Conservation (phyloP, 768 basidiomycete species). For the Rhodotorula diobovata region DNA sequence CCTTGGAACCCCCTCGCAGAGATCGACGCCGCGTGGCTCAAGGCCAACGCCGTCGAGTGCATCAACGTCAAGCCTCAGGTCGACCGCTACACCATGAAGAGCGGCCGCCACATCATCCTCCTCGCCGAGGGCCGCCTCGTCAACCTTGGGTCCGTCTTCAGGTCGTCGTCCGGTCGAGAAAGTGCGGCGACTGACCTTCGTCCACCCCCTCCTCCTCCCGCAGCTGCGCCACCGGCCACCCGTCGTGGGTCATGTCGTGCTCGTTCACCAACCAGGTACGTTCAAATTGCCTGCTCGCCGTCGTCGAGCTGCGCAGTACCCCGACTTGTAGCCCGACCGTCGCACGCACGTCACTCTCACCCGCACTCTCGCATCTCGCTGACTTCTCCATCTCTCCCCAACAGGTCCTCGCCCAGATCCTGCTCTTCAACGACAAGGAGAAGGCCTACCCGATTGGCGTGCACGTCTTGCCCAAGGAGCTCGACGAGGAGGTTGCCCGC, state of each 20-base stretch:
- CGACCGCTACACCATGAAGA: slow-evolving; percentile 89
- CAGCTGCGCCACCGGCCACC: slow-evolving; percentile 94
- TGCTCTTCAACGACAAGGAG: slow-evolving; percentile 69
- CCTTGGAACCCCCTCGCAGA: slow-evolving; percentile 46
- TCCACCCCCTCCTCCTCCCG: not conserved
- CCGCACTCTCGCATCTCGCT: too few relatives aligned
- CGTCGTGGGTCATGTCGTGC: slow-evolving; percentile 99
- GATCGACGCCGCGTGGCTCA: slow-evolving; percentile 98
- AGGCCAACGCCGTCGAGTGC: slow-evolving; percentile 74
- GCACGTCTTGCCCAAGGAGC: slow-evolving; percentile 96
- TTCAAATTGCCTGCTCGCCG: too few relatives aligned
- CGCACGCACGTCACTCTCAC: too few relatives aligned
- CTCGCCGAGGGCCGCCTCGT: slow-evolving; percentile 98
- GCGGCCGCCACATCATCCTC: slow-evolving; percentile 90
- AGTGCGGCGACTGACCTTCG: not conserved
- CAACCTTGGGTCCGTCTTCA: slow-evolving; percentile 74
- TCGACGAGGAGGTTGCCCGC: slow-evolving; percentile 98
- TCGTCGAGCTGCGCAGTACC: too few relatives aligned
- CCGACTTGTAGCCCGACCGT: too few relatives aligned
- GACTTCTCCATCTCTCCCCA: too few relatives aligned
- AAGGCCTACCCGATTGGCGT: slow-evolving; percentile 92
- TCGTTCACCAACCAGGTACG: slow-evolving; percentile 87
- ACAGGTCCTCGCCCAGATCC: slow-evolving; percentile 79
- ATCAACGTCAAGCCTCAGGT: slow-evolving; percentile 98
- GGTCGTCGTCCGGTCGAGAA: too few relatives aligned